A percentile compares a stretch with the other conserved stretches of the same genome.
phyloP scores from a whole-genome alignment of 2,329 filamentous ascomycete species.

The Mariannaea sp. region DNA sequence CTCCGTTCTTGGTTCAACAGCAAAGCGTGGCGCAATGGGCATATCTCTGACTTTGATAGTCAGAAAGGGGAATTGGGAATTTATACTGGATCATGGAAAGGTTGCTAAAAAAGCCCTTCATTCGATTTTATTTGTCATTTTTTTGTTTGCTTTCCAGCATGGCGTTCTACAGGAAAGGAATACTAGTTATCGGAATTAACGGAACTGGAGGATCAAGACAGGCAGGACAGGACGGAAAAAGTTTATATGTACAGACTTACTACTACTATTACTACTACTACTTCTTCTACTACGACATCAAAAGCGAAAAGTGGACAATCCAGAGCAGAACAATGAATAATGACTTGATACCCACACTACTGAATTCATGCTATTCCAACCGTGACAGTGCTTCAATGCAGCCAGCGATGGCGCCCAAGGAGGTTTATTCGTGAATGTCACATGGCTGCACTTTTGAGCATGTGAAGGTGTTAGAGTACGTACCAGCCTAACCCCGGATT shows the following conservation, averaged over 20 bases:
- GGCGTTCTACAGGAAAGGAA: too few species aligned
- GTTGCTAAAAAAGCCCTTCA: too few species aligned
- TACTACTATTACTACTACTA: too few species aligned
- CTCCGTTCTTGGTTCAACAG: background rate
- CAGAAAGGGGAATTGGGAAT: background rate
- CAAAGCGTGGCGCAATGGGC: slow-evolving; percentile 3
- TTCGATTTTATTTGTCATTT: too few species aligned
- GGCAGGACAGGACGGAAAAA: background rate
- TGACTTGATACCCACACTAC: background rate
- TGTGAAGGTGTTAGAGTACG: too few species aligned
- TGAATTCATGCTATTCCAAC: background rate
- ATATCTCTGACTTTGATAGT: background rate
- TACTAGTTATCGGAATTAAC: background rate
- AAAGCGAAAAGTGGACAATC: background rate
- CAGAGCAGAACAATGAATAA: background rate
- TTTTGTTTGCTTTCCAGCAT: too few species aligned
- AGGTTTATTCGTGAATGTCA: too few species aligned
- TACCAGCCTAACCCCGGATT: too few species aligned
- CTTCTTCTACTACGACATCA: background rate
- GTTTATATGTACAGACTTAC: background rate
- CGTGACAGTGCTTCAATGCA: background rate
- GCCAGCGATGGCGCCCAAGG: too few species aligned
- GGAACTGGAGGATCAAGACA: background rate
- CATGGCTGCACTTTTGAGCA: too few species aligned
- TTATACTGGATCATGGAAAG: background rate